Base-by-base conservation (phyloP, 345 rosid species). In the Eucalyptus curtisii region DNA sequence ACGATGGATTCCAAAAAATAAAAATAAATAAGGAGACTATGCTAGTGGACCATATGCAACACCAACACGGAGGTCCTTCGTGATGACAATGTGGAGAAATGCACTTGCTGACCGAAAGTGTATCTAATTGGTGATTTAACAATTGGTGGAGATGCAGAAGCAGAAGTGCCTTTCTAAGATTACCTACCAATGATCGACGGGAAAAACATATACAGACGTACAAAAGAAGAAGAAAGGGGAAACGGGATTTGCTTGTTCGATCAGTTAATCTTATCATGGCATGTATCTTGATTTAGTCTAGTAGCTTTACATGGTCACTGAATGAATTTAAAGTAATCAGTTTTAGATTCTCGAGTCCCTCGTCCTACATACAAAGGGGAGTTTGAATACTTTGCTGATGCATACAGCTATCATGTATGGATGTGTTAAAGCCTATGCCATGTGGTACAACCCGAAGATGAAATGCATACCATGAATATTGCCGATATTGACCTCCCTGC, bases 401-500 rank as follows among this genome's bases (percentile, higher is more conserved):
- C 27, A 42, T 20, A 40, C 82, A 76, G 1, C 47, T 76, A 76
- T 40, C 30, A 40, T 76, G 47, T 6, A 8, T 76, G 84, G 30
- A 40, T 11, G 84, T 40, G 27, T 40, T 1, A 2, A 37, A 71
- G 82, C 82, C 82, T 19, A 33, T 19, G 27, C 45, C 82, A 64
- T 15, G 40, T 2, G 22, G 47, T 40, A 40, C 15, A 40, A 20
- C 8, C 45, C 47, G 40, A 40, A 49, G 52, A 33, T 27, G 44
- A 50, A 40, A 44, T 8, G 37, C 66, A 13, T 95, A 97, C 99
- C 99, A 96, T 93, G 92, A 90, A 97, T 86, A 91, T 90, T 59
- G 99, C 99, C 47, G 97, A 92, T 89, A 97, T 96, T 90, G 94
- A 92, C 92, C 96, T 89, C 48, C 96, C 94, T 4, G 99, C 99